Conservation (phyloP, 352 stramenopile genomes). For the Phytophthora capsici region DNA sequence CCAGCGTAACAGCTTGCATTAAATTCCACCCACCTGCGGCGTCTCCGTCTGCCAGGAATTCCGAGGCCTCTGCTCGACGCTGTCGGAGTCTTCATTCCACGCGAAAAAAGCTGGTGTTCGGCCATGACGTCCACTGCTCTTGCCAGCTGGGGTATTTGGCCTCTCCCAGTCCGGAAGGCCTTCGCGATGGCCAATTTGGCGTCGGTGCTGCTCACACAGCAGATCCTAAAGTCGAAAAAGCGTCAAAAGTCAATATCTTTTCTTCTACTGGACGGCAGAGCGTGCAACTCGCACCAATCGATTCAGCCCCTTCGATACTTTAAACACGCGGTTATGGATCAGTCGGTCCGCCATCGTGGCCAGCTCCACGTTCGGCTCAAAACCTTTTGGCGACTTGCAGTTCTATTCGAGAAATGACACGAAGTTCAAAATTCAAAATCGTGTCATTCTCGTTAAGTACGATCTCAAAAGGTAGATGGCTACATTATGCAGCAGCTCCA, state of each 20-base stretch:
- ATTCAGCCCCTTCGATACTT: slow-evolving; percentile 60
- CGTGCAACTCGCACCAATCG: slow-evolving; percentile 37
- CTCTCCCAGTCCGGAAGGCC: slow-evolving; percentile 55
- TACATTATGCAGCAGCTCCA: slow-evolving; percentile 10
- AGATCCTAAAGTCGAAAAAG: slow-evolving; percentile 35
- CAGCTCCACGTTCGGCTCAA: too few species aligned
- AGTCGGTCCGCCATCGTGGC: slow-evolving; percentile 32
- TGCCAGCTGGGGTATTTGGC: slow-evolving; percentile 44
- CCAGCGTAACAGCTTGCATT: neutral
- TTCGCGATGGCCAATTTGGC: slow-evolving; percentile 50
- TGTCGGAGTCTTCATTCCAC: slow-evolving; percentile 39
- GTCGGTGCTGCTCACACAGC: slow-evolving; percentile 61
- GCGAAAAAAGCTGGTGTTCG: slow-evolving; percentile 57
- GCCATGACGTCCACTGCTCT: slow-evolving; percentile 28
- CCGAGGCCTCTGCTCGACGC: neutral
- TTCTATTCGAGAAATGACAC: neutral
- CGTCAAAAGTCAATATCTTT: slow-evolving; percentile 3
- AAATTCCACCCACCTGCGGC: slow-evolving; percentile 17
- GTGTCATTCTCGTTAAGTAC: slow-evolving; percentile 8
- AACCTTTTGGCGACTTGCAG: neutral
- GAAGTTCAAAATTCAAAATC: slow-evolving; percentile 11
- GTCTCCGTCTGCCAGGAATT: slow-evolving; percentile 20
- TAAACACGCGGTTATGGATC: slow-evolving; percentile 52
- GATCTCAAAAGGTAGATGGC: slow-evolving; percentile 3
- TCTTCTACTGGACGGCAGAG: neutral